Base-by-base conservation (phyloP, 345 rosid species). In the Gossypium bickii region DNA sequence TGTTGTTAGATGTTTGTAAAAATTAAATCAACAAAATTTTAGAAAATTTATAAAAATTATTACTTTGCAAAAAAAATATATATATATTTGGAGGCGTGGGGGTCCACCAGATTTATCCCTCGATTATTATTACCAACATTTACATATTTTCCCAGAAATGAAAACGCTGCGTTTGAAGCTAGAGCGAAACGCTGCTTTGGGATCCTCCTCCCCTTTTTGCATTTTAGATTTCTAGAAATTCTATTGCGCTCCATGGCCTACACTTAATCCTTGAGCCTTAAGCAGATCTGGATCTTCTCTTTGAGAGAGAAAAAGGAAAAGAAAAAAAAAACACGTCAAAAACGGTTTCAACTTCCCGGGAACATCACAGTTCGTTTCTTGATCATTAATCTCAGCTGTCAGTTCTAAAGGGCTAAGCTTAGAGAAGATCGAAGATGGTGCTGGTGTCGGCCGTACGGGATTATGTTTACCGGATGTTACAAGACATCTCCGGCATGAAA, bases 401-500 rank as follows among this genome's bases (percentile, higher is more conserved):
- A 78, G 78, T 85, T 86, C 73, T 57, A 67, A 62, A 67, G 61
- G 43, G 70, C 41, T 22, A n/a, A 43, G 24, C 10, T 27, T 20
- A 3, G 27, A 70, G n/a, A 13, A 58, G 12, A 38, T 63, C 9
- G 22, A 41, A 79, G 74, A 92, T 95, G 98, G 99, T 91, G 71
- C 78, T 93, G 71, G 88, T 93, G 22, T 77, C 92, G 60, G 91
- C 98, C 17, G 94, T 74, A 29, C 97, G 98, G 62, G 96, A 95
- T 82, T 95, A 95, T 85, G 72, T 93, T 67, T 90, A 93, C 78
- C 91, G 99, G 80, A 91, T 93, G 98, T 78, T 95, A 80, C 95
- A 92, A 78, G 98, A 91, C 75, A 93, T 91, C 81, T 89, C 98
- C 84, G 99, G 99, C 86, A 95, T 95, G 99, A 93, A 95, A 81